A percentile compares a stretch with the other conserved stretches of the same genome.
Evolutionary conservation across 164 flowering plant species (phyloP).

Genomic region (Chimonanthus praecox): DNA sequence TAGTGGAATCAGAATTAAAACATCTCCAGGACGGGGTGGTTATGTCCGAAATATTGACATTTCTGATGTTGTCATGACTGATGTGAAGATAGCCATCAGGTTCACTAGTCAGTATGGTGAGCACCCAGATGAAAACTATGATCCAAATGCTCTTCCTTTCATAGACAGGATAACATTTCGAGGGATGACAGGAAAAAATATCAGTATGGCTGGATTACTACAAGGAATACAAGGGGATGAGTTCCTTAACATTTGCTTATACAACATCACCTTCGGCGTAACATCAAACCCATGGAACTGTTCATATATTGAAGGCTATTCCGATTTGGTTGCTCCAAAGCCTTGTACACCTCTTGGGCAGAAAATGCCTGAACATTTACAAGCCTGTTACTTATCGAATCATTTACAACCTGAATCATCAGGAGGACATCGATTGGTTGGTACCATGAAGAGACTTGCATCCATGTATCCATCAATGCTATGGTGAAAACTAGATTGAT

Average conservation of each 20-base stretch:
- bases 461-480: not conserved
- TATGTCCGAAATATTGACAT: slow-evolving; percentile 45
- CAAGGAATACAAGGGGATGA: slow-evolving; percentile 56
- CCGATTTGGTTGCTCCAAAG: slow-evolving; percentile 48
- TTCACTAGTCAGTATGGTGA: slow-evolving; percentile 45
- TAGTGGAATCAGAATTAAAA: slow-evolving; percentile 51
- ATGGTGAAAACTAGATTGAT: slow-evolving; percentile 3
- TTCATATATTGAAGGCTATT: slow-evolving; percentile 51
- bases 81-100: slow-evolving; percentile 43
- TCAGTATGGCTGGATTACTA: slow-evolving; percentile 51
- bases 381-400: slow-evolving; percentile 35
- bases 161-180: slow-evolving; percentile 49
- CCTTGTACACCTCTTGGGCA: slow-evolving; percentile 38
- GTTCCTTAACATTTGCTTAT: slow-evolving; percentile 48
- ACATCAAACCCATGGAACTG: slow-evolving; percentile 55
- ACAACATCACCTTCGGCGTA: slow-evolving; percentile 39
- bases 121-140: slow-evolving; percentile 69
- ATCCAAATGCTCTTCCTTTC: slow-evolving; percentile 57
- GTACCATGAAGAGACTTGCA: slow-evolving; percentile 11
- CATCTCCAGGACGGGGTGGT: slow-evolving; percentile 72
- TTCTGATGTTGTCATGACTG: slow-evolving; percentile 35
- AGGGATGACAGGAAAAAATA: slow-evolving; percentile 48
- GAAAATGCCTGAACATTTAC: slow-evolving; percentile 30
- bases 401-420: slow-evolving; percentile 5
- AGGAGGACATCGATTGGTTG: slow-evolving; percentile 7